Conservation (phyloP, 2,329 filamentous ascomycete genomes). For the Colletotrichum nymphaeae region DNA sequence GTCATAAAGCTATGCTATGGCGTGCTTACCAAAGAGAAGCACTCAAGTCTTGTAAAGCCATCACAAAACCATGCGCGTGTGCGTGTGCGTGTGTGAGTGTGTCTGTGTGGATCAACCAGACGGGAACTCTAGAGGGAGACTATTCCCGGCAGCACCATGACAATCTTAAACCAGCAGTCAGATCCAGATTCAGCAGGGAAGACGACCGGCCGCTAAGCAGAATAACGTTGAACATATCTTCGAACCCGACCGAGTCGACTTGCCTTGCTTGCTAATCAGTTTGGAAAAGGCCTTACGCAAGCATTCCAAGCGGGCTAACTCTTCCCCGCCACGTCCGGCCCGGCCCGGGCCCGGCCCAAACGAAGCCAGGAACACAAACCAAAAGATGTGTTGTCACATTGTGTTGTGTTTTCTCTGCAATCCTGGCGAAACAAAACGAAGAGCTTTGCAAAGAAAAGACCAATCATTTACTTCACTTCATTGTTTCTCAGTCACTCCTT, state of each 20-base stretch:
- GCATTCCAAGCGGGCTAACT: background rate
- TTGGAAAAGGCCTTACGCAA: background rate
- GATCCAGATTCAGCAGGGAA: background rate
- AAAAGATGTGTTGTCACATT: background rate
- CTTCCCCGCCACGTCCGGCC: background rate
- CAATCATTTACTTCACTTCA: too few species aligned
- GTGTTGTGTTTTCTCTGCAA: background rate
- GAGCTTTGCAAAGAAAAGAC: background rate
- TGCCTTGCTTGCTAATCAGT: background rate
- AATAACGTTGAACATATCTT: background rate
- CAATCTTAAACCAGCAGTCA: too few species aligned
- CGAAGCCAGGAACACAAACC: background rate
- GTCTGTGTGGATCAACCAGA: background rate
- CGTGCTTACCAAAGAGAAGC: background rate
- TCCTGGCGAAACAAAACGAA: background rate
- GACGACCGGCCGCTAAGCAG: too few species aligned
- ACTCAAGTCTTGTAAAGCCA: background rate
- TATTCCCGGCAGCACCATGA: background rate
- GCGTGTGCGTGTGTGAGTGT: background rate
- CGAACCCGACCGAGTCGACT: background rate
- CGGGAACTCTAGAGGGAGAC: background rate
- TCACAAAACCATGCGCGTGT: too few species aligned
- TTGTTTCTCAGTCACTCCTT: too few species aligned
- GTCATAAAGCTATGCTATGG: conserved; percentile 1
- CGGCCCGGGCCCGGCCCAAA: background rate